Conservation (phyloP, 192 early-diverging fungal species). For the Kappamyces sp. region DNA sequence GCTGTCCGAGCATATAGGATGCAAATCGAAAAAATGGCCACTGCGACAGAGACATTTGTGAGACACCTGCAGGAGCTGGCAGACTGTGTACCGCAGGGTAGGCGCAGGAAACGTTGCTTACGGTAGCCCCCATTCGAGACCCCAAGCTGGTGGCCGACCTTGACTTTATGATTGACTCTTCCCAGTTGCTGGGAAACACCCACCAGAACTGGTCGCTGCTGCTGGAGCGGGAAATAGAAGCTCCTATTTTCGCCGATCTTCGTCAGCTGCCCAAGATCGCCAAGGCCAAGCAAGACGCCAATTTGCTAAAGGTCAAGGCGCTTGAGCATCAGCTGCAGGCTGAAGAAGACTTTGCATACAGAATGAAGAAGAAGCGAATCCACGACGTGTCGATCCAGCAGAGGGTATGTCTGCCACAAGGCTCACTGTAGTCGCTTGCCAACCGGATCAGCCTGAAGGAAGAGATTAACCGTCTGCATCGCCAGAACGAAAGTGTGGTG, state of each 20-base stretch:
- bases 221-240: constrained; percentile 43
- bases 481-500: constrained; percentile 33
- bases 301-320: constrained; percentile 35
- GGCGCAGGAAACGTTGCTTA: not conserved
- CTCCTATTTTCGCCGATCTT: constrained; percentile 23
- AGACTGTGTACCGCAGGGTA: constrained; percentile 39
- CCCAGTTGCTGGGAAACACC: constrained; percentile 45
- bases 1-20: constrained; percentile 35
- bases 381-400: constrained; percentile 39
- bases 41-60: constrained; percentile 46
- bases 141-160: constrained; percentile 37
- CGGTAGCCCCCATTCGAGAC: constrained; percentile 26
- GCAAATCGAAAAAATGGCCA: constrained; percentile 40
- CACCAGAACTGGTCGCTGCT: constrained; percentile 42
- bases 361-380: constrained; percentile 44
- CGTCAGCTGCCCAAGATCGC: constrained; percentile 23
- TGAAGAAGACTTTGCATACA: constrained; percentile 43
- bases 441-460: constrained; percentile 38
- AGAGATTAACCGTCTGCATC: constrained; percentile 49
- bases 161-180: constrained; percentile 49
- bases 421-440: constrained; percentile 31
- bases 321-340: constrained; percentile 32
- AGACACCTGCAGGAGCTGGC: constrained; percentile 43
- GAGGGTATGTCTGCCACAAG: constrained; percentile 21
- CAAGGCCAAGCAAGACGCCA: constrained; percentile 29